Conservation (phyloP, 495 filamentous ascomycete species). For the Astrothelium subdiscretum region DNA sequence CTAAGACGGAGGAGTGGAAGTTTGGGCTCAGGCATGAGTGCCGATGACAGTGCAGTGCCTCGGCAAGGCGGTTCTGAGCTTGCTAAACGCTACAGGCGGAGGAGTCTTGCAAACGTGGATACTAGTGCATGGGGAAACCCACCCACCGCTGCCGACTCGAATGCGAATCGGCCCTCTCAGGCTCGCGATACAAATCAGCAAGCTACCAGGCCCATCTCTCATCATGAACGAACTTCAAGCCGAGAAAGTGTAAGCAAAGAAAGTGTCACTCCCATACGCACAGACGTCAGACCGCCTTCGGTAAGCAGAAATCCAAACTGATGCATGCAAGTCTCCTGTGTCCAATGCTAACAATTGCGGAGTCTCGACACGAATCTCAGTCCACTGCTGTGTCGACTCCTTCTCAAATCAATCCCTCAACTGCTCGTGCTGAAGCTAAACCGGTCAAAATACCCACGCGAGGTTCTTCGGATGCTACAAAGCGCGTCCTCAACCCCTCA, state of each 20-base stretch:
- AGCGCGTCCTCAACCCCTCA: constrained; percentile 65
- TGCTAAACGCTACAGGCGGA: constrained; percentile 64
- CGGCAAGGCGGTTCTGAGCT: constrained; percentile 41
- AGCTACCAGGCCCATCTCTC: constrained; percentile 21
- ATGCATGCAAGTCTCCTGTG: constrained; percentile 2
- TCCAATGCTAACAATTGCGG: background rate
- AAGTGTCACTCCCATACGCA: constrained; percentile 33
- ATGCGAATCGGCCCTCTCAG: background rate
- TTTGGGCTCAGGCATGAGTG: constrained; percentile 29
- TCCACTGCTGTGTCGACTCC: background rate
- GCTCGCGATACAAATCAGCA: constrained; percentile 5
- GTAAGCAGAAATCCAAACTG: constrained; percentile 34
- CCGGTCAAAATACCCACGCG: constrained; percentile 54
- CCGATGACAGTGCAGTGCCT: constrained; percentile 41
- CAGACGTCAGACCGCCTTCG: constrained; percentile 42
- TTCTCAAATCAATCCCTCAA: constrained; percentile 6
- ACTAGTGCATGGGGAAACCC: constrained; percentile 23
- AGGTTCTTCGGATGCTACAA: constrained; percentile 57
- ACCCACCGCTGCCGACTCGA: background rate
- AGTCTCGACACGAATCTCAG: background rate
- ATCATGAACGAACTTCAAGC: constrained; percentile 41
- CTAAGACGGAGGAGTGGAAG: constrained; percentile 12
- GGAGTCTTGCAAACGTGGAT: constrained; percentile 76
- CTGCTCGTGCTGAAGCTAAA: constrained; percentile 41
- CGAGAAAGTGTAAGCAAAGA: constrained; percentile 23